Evolutionary conservation across 768 basidiomycete genomes (phyloP), one percentile per base, ranked within the genome.

Genomic region (Boletus subcaerulescens): DNA sequence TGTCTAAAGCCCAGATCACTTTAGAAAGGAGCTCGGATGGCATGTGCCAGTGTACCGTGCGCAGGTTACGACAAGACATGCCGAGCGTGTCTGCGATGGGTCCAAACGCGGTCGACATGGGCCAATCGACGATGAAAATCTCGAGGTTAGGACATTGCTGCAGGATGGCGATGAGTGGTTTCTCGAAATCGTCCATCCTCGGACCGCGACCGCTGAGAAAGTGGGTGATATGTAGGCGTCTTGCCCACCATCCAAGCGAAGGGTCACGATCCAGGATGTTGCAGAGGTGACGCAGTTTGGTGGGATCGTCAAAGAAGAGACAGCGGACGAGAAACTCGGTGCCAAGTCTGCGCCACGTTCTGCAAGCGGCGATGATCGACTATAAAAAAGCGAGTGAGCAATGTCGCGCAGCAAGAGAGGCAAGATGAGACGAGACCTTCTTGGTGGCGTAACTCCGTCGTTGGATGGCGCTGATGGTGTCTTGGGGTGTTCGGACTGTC

Each of bases 281-380:
- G 59, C 79, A 80, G 9, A 89, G 73, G 1, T 73, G 69, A 22
- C 80, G 71, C 4, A 91, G 69, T 48, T 82, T 81, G 14, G 72
- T 63, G 7, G 86, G 83, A 41, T 83, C 74, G 57, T 81, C 79
- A 66, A 91, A 82, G 73, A 86, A 86, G 32, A 91, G 73, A 61
- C 77, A 87, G 9, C 82, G 80, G 65, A 85, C 89, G 58, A 90
- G 76, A 45, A 84, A 80, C 64, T 90, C 86, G 12, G 80, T 74
- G 18, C 81, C 87, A 5, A 87, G 68, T 42, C 70, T 71, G 31
- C 80, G 78, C 85, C 85, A 90, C 8, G 75, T 75, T 57, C 76
- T 80, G 65, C 87, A 90, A 0, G 87, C 88, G 3, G 78, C 69
- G 57, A 86, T 81, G 51, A 91, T 85, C 2, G 86, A 78, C 87